Evolutionary conservation across 2,329 filamentous ascomycete genomes (phyloP).

Genomic region (Gyromitra esculenta): DNA sequence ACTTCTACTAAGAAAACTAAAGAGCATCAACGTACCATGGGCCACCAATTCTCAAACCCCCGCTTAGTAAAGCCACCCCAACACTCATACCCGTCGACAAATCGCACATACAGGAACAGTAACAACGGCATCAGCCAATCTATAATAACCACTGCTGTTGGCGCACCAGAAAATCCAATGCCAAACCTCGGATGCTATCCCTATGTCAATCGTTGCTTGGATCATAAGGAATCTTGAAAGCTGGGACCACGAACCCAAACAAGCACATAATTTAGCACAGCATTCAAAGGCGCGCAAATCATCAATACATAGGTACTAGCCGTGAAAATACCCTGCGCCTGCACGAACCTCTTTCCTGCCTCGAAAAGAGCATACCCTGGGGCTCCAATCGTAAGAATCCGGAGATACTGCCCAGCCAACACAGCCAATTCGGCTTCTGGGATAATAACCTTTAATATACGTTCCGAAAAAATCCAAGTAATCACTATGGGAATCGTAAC

Average conservation of each 20-base stretch:
- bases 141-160: slow-evolving; percentile 78
- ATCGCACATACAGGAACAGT: slow-evolving; percentile 78
- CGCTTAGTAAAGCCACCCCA: slow-evolving; percentile 81
- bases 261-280: slow-evolving; percentile 74
- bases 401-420: slow-evolving; percentile 78
- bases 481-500: slow-evolving; percentile 77
- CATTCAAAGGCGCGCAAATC: slow-evolving; percentile 83
- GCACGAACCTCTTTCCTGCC: slow-evolving; percentile 80
- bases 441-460: slow-evolving; percentile 73
- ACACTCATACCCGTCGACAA: slow-evolving; percentile 76
- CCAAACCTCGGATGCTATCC: slow-evolving; percentile 60
- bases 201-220: slow-evolving; percentile 21
- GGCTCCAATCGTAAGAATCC: slow-evolving; percentile 74
- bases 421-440: slow-evolving; percentile 76
- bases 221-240: neutral
- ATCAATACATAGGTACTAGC: slow-evolving; percentile 85
- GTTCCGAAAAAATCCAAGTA: slow-evolving; percentile 75
- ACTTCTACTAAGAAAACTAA: neutral
- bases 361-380: slow-evolving; percentile 77
- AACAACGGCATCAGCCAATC: slow-evolving; percentile 77
- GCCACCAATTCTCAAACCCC: slow-evolving; percentile 75
- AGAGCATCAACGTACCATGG: slow-evolving; percentile 56
- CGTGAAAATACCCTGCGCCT: slow-evolving; percentile 84
- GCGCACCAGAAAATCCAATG: slow-evolving; percentile 80
- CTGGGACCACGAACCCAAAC: slow-evolving; percentile 54